Base-by-base conservation (phyloP, 768 basidiomycete genomes). In the Trametes gibbosa region DNA sequence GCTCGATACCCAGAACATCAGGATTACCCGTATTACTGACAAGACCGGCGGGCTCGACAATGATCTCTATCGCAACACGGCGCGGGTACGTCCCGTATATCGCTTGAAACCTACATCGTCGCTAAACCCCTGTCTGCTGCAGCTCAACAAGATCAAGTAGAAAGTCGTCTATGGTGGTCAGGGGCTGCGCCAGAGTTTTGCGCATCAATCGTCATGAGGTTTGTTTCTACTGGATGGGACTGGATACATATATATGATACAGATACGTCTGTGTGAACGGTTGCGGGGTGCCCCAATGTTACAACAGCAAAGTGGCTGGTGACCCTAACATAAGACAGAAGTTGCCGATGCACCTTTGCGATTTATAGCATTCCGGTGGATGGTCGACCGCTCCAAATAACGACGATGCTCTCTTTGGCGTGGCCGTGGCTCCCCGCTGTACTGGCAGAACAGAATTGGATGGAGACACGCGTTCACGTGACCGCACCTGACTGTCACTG, bases 1-100 rank as follows among this genome's bases (percentile, higher is more conserved):
- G 70, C 84, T 98, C 55, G 87, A 94, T 65, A 78, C 76, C 23
- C 97, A 99, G 79, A 98, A 94, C 76, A 66, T 69, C 7, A 80
- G 94, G 62, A 84, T 98, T 61, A 85, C 84, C 37, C 77, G 81
- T 48, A 87, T 98, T 60, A 83, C 84, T 51, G 81, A 83, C 62
- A 97, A 97, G 80, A 84, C 93, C 3, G 84, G 81, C 63, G 76
- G 73, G 24, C 76, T 95, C 43, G 93, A 95, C 71, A 79, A 80
- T 69, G 85, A 80, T 61, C 82, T 98, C 64, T 81, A 83, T 78
- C 81, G 79, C 74, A 94, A 92, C 73, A 97, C 94, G 2, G 84
- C 92, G 70, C 83, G 84, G 68, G 89, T 97, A 67, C 37, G 81
- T 78, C 13, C 8, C 10, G 16, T 39, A 17, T 43, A 39, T 1